These are phyloP conservation scores for Sclerotinia glacialis DNA, from an alignment of 2,329 filamentous ascomycete genomes.

Conservation along the genomic window DNA sequence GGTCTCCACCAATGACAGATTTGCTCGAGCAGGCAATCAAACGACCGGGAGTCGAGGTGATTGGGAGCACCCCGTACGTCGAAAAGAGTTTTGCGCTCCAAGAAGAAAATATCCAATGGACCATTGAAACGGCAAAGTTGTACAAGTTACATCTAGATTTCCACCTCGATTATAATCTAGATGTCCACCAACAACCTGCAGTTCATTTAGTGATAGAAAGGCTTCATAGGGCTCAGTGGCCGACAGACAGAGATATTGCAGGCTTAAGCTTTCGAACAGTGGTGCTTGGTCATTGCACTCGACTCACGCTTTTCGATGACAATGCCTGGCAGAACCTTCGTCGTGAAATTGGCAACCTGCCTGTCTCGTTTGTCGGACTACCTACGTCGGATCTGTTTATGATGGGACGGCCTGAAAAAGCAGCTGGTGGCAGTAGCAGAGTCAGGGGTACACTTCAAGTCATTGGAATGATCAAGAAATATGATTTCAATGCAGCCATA, in stretches of 20 bases:
- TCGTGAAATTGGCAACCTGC: constrained; percentile 50
- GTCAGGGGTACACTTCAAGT: constrained; percentile 62
- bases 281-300: constrained; percentile 66
- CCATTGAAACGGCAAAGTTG: constrained; percentile 52
- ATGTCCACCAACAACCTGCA: constrained; percentile 48
- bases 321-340: constrained; percentile 51
- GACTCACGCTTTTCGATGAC: constrained; percentile 55
- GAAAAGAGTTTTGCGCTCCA: constrained; percentile 49
- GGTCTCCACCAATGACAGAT: constrained; percentile 50
- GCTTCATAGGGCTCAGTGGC: constrained; percentile 53
- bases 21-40: constrained; percentile 49
- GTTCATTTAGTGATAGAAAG: constrained; percentile 53
- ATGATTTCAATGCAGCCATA: constrained; percentile 58
- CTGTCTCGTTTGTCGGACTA: constrained; percentile 65
- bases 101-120: constrained; percentile 59
- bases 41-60: constrained; percentile 50
- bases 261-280: constrained; percentile 49
- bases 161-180: constrained; percentile 69
- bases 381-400: constrained; percentile 72
- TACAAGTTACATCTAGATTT: constrained; percentile 61
- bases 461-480: constrained; percentile 56
- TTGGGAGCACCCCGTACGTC: constrained; percentile 70
- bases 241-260: constrained; percentile 24
- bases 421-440: constrained; percentile 36
- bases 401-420: constrained; percentile 52